phyloP scores from a whole-genome alignment of 345 rosid genomes.

The Linum usitatissimum region DNA sequence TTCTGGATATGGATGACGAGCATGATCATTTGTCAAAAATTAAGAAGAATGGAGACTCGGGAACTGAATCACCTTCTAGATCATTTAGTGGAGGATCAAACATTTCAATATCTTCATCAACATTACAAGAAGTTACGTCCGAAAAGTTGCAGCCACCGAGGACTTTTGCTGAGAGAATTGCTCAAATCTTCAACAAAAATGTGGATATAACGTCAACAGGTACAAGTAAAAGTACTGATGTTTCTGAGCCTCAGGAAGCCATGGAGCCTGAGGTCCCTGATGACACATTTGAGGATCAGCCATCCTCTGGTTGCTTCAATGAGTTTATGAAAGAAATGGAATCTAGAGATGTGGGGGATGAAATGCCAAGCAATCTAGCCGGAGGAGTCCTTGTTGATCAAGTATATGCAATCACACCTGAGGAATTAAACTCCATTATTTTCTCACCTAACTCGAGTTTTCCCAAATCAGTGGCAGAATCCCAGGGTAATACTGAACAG shows the following conservation, averaged over 20 bases:
- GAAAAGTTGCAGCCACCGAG: slow-evolving; percentile 39
- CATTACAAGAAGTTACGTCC: slow-evolving; percentile 40
- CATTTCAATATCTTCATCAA: slow-evolving; percentile 28
- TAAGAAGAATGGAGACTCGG: slow-evolving; percentile 29
- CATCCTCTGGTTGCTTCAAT: slow-evolving; percentile 45
- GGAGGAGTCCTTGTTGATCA: slow-evolving; percentile 86
- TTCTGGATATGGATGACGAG: slow-evolving; percentile 23
- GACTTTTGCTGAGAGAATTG: slow-evolving; percentile 53
- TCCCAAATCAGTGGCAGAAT: slow-evolving; percentile 39
- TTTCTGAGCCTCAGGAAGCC: slow-evolving; percentile 38
- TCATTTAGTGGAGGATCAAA: slow-evolving; percentile 29
- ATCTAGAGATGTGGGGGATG: slow-evolving; percentile 54
- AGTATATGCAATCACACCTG: slow-evolving; percentile 42
- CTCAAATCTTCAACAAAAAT: slow-evolving; percentile 72
- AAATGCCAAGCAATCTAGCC: slow-evolving; percentile 56
- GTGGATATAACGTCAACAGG: slow-evolving; percentile 25
- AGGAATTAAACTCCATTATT: slow-evolving; percentile 52
- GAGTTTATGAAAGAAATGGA: slow-evolving; percentile 51
- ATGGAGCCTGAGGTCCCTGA: slow-evolving; percentile 29
- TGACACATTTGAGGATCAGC: slow-evolving; percentile 39
- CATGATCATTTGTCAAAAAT: slow-evolving; percentile 24
- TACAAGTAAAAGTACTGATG: slow-evolving; percentile 30
- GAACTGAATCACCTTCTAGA: slow-evolving; percentile 28
- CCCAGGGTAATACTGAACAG: slow-evolving; percentile 70
- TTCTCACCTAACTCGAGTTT: slow-evolving; percentile 75